Evolutionary conservation across 352 stramenopile species (phyloP).

Genomic region (Phytophthora fragariaefolia): DNA sequence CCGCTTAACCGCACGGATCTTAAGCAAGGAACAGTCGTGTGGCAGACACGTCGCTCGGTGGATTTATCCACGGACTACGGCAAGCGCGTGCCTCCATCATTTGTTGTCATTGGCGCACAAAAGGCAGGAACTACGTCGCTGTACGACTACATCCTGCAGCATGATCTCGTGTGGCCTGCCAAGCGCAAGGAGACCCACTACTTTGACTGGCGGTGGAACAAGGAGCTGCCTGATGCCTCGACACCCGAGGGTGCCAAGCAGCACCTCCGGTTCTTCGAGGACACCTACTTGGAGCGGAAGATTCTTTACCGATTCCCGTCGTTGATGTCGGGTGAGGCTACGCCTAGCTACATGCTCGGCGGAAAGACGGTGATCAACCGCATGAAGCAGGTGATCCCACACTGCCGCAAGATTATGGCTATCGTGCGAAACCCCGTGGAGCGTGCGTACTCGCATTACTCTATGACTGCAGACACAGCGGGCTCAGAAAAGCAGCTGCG

Average conservation of each 20-base stretch:
- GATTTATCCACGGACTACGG: slow-evolving; percentile 90
- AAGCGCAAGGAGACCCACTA: slow-evolving; percentile 97
- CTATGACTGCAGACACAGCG: slow-evolving; percentile 83
- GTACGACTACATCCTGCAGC: slow-evolving; percentile 98
- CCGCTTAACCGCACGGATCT: slow-evolving; percentile 77
- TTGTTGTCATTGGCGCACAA: slow-evolving; percentile 95
- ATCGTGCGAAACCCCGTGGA: slow-evolving; percentile 87
- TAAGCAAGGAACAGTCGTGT: slow-evolving; percentile 90
- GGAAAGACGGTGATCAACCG: slow-evolving; percentile 74
- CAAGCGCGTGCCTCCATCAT: slow-evolving; percentile 85
- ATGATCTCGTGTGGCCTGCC: slow-evolving; percentile 93
- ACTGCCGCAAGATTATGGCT: slow-evolving; percentile 85
- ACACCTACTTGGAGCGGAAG: slow-evolving; percentile 88
- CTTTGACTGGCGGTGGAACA: slow-evolving; percentile 98
- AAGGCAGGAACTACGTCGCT: slow-evolving; percentile 97
- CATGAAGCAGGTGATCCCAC: slow-evolving; percentile 78
- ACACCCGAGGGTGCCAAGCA: slow-evolving; percentile 60
- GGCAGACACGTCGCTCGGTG: slow-evolving; percentile 96
- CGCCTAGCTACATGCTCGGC: slow-evolving; percentile 92
- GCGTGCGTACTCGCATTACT: slow-evolving; percentile 90
- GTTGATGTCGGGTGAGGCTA: slow-evolving; percentile 93
- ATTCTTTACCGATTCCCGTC: slow-evolving; percentile 88
- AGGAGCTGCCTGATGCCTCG: slow-evolving; percentile 55
- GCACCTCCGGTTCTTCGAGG: slow-evolving; percentile 74
- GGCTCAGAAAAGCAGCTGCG: slow-evolving; percentile 79